A percentile compares a stretch with the other conserved stretches of the same genome.
phyloP scores from a whole-genome alignment of 129 eudicot species.

The Artemisia tridentata region DNA sequence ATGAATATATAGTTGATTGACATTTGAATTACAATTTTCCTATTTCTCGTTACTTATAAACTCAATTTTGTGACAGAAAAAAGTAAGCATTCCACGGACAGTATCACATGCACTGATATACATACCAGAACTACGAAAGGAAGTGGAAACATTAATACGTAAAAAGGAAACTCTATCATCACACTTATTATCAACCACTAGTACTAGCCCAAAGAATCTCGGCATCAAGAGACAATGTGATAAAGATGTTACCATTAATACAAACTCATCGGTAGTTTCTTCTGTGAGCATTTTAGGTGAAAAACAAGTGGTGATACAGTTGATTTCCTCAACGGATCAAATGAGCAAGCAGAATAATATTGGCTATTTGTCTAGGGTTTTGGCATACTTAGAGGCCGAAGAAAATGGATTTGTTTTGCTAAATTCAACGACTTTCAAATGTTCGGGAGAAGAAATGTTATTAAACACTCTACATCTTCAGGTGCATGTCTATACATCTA shows the following conservation, averaged over 20 bases:
- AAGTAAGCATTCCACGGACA: slow-evolving; percentile 71
- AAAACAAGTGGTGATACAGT: slow-evolving; percentile 43
- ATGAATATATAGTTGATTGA: too few relatives aligned
- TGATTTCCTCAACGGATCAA: slow-evolving; percentile 29
- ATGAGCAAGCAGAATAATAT: slow-evolving; percentile 19
- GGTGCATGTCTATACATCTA: slow-evolving; percentile 15
- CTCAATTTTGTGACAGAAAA: slow-evolving; percentile 42
- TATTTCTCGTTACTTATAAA: not conserved
- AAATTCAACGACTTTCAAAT: slow-evolving; percentile 39
- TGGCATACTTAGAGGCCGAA: slow-evolving; percentile 33
- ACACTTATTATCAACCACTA: not conserved
- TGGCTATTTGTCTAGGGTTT: slow-evolving; percentile 21
- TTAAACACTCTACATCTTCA: slow-evolving; percentile 45
- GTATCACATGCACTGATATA: slow-evolving; percentile 61
- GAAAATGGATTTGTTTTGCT: slow-evolving; percentile 35
- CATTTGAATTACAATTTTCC: too few relatives aligned
- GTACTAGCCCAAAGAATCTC: not conserved
- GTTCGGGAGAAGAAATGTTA: slow-evolving; percentile 25
- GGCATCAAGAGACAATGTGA: slow-evolving; percentile 10
- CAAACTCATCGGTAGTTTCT: slow-evolving; percentile 17
- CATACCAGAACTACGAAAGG: slow-evolving; percentile 74
- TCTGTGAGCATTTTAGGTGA: slow-evolving; percentile 34
- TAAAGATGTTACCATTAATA: not conserved
- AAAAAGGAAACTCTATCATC: slow-evolving; percentile 42
- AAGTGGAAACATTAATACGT: slow-evolving; percentile 42